Percentiles rank a stretch among this genome's conserved stretches.
These are phyloP conservation scores for Acidiella bohemica DNA, from an alignment of 495 filamentous ascomycete genomes.

Conservation along the genomic window DNA sequence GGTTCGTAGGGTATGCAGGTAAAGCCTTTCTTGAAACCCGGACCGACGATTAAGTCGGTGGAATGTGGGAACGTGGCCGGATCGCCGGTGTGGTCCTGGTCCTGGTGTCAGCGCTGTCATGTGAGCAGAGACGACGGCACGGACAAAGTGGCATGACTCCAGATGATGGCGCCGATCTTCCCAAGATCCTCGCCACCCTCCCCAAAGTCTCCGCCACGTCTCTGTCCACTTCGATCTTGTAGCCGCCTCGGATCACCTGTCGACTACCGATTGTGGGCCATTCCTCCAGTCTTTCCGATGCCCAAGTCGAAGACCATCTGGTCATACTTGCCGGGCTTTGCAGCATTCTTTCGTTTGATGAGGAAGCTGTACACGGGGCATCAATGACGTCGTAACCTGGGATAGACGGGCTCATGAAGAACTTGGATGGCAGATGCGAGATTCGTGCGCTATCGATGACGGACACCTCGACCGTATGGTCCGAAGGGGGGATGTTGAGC, in stretches of 20 bases:
- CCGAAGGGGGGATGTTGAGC: conserved; percentile 36
- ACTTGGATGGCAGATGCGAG: conserved; percentile 20
- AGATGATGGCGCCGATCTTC: conserved; percentile 44
- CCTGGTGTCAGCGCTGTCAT: background rate
- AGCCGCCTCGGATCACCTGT: too few relatives aligned
- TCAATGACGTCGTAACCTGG: conserved; percentile 22
- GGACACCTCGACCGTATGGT: conserved; percentile 36
- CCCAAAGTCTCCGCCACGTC: conserved; percentile 39
- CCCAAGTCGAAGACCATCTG: conserved; percentile 44
- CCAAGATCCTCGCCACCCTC: conserved; percentile 33
- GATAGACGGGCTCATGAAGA: conserved; percentile 22
- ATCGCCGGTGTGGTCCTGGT: conserved; percentile 49
- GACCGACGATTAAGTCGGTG: conserved; percentile 40
- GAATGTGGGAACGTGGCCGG: conserved; percentile 36
- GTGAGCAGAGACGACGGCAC: background rate
- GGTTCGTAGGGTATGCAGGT: conserved; percentile 40
- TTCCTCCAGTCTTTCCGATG: conserved; percentile 39
- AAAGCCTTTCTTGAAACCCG: conserved; percentile 37
- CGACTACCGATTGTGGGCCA: conserved; percentile 27
- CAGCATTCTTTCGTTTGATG: conserved; percentile 36
- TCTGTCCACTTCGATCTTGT: conserved; percentile 31
- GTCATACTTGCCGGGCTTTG: conserved; percentile 27
- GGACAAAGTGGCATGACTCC: conserved; percentile 24
- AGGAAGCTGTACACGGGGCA: conserved; percentile 41
- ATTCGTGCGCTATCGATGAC: conserved; percentile 43